Conservation (phyloP, 164 flowering plant genomes). For the Platanus orientalis region DNA sequence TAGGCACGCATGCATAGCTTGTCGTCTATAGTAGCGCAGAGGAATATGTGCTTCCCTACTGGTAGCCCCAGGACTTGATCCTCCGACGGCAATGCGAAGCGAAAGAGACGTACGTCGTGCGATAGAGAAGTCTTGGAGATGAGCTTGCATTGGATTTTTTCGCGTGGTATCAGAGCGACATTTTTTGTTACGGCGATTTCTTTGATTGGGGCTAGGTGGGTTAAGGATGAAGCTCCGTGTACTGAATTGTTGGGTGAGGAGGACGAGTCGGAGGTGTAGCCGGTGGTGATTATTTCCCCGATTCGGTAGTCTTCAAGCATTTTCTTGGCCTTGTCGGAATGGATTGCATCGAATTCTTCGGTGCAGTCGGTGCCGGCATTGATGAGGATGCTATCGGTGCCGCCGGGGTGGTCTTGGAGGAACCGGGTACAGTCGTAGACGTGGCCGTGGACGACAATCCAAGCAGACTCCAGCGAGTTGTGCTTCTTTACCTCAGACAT, state of each 20-base stretch:
- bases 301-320: slow-evolving; percentile 67
- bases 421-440: slow-evolving; percentile 88
- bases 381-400: slow-evolving; percentile 91
- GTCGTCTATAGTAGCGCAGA: slow-evolving; percentile 61
- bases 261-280: slow-evolving; percentile 58
- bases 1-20: slow-evolving; percentile 90
- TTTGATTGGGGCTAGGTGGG: slow-evolving; percentile 47
- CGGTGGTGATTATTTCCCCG: slow-evolving; percentile 65
- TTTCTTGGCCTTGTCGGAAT: slow-evolving; percentile 86
- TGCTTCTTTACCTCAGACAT: slow-evolving; percentile 74
- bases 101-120: slow-evolving; percentile 65
- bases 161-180: slow-evolving; percentile 54
- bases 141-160: slow-evolving; percentile 70
- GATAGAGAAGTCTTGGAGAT: slow-evolving; percentile 51
- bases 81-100: slow-evolving; percentile 62
- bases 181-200: slow-evolving; percentile 29
- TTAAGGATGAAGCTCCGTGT: slow-evolving; percentile 49
- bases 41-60: slow-evolving; percentile 83
- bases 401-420: slow-evolving; percentile 93
- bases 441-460: slow-evolving; percentile 94
- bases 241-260: slow-evolving; percentile 53
- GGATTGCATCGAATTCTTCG: slow-evolving; percentile 95
- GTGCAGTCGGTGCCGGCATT: slow-evolving; percentile 96
- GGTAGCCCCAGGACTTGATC: slow-evolving; percentile 80
- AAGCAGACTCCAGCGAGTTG: slow-evolving; percentile 67